These are phyloP conservation scores for Neltuma alba DNA, from an alignment of 306 rosid genomes.

Conservation along the genomic window DNA sequence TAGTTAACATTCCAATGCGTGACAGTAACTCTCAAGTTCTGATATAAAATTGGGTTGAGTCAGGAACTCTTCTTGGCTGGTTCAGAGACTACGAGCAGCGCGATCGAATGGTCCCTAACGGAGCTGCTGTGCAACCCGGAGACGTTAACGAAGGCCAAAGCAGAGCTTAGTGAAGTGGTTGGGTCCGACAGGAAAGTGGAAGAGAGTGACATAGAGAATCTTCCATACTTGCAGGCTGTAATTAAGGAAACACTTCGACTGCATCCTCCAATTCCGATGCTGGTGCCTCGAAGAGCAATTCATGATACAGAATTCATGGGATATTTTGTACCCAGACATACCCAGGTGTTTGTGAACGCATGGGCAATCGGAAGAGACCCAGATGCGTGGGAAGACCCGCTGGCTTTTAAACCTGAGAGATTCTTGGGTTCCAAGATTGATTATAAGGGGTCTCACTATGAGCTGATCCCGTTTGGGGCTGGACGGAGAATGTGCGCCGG, in stretches of 20 bases:
- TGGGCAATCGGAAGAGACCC: slow-evolving; percentile 23
- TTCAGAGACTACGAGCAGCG: slow-evolving; percentile 11
- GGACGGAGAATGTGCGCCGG: slow-evolving; percentile 21
- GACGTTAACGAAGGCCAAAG: not conserved
- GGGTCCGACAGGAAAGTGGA: not conserved
- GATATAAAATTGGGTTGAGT: not conserved
- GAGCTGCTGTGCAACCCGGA: slow-evolving; percentile 8
- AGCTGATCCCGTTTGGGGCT: slow-evolving; percentile 10
- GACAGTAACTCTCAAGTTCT: not conserved
- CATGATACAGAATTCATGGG: not conserved
- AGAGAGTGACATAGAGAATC: slow-evolving; percentile 20
- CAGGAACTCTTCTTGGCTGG: slow-evolving; percentile 2
- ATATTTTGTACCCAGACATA: not conserved
- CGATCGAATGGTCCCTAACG: not conserved
- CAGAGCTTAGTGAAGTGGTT: not conserved
- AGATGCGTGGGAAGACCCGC: not conserved
- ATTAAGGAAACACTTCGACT: slow-evolving; percentile 7
- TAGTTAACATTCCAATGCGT: not conserved
- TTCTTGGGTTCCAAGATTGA: slow-evolving; percentile 4
- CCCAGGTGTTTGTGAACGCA: not conserved
- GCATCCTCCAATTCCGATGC: not conserved
- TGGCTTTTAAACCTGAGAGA: not conserved
- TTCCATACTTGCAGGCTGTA: slow-evolving; percentile 4
- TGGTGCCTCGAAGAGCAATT: slow-evolving; percentile 1
- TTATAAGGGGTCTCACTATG: not conserved